A percentile compares a stretch with the other conserved stretches of the same genome.
These are phyloP conservation scores for Ustilago trichophora DNA, from an alignment of 1,284 basidiomycete species.

Conservation along the genomic window DNA sequence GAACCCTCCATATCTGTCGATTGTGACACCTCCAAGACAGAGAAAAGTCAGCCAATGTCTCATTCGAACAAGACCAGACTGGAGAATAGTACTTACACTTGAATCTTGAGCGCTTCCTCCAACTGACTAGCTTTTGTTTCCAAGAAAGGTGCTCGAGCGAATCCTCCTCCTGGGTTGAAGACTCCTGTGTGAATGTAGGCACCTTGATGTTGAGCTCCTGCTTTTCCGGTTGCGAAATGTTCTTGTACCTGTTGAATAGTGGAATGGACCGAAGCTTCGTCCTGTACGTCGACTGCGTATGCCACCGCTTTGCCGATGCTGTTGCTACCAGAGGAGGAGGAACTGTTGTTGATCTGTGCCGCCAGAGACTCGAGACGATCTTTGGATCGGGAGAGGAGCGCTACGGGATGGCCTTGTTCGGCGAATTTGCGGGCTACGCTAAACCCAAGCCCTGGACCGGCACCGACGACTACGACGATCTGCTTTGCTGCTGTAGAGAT, in stretches of 20 bases:
- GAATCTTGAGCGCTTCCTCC: conserved; percentile 36
- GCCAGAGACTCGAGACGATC: conserved; percentile 39
- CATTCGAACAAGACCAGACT: too few species aligned
- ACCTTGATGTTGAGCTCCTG: conserved; percentile 20
- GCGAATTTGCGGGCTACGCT: conserved; percentile 36
- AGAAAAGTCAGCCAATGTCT: neutral
- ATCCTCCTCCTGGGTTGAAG: conserved; percentile 45
- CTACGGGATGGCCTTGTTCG: conserved; percentile 42
- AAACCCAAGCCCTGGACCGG: conserved; percentile 37
- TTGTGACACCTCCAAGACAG: too few species aligned
- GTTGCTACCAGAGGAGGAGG: too few species aligned
- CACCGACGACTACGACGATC: conserved; percentile 36
- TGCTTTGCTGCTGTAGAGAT: conserved; percentile 29
- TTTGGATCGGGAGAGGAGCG: conserved; percentile 37
- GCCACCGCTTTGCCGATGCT: conserved; percentile 22
- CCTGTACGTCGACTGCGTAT: conserved; percentile 34
- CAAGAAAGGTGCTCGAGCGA: conserved; percentile 23
- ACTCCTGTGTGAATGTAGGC: conserved; percentile 40
- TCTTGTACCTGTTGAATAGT: conserved; percentile 27
- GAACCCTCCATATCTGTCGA: conserved; percentile 26
- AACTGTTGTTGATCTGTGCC: conserved; percentile 36
- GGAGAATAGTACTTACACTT: conserved; percentile 20
- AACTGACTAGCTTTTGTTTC: conserved; percentile 41
- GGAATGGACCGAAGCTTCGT: conserved; percentile 21
- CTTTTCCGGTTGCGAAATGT: conserved; percentile 27